Evolutionary conservation across 768 basidiomycete species (phyloP).

Genomic region (Lyophyllum shimeji): DNA sequence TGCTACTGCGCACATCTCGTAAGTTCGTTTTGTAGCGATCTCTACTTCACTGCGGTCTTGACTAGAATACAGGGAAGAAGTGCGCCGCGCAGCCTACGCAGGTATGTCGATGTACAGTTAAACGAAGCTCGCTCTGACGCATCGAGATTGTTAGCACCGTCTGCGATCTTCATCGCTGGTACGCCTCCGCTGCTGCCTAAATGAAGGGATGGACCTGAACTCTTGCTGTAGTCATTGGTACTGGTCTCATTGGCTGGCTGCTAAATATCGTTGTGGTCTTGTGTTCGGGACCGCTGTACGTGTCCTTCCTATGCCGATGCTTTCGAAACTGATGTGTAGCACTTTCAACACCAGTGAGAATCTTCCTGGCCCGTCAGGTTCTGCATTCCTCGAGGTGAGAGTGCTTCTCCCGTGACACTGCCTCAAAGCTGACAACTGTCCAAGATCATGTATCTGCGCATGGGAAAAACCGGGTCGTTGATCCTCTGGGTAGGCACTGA

Average conservation of each 20-base stretch:
- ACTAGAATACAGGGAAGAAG: conserved; percentile 59
- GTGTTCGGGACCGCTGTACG: conserved; percentile 76
- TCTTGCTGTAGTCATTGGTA: conserved; percentile 56
- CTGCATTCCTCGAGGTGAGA: conserved; percentile 66
- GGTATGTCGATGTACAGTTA: conserved; percentile 34
- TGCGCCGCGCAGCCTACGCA: conserved; percentile 76
- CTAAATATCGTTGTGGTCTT: conserved; percentile 86
- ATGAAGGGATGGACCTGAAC: not conserved
- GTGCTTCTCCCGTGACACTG: not conserved
- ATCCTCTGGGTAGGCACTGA: conserved; percentile 63
- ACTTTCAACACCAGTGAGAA: conserved; percentile 39
- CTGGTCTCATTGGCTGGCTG: conserved; percentile 79
- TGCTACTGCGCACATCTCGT: conserved; percentile 82
- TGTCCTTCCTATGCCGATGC: conserved; percentile 3
- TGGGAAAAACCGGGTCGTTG: conserved; percentile 75
- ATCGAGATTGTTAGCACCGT: conserved; percentile 19
- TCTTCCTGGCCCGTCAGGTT: conserved; percentile 69
- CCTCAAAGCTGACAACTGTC: not conserved
- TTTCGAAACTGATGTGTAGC: conserved; percentile 10
- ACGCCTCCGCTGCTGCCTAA: not conserved
- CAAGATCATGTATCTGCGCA: conserved; percentile 74
- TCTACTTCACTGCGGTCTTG: conserved; percentile 8
- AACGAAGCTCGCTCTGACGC: not conserved
- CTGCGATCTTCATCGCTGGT: conserved; percentile 29
- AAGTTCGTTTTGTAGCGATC: conserved; percentile 26